These are phyloP conservation scores for Leucaena leucocephala DNA, from an alignment of 306 rosid species.

Conservation along the genomic window DNA sequence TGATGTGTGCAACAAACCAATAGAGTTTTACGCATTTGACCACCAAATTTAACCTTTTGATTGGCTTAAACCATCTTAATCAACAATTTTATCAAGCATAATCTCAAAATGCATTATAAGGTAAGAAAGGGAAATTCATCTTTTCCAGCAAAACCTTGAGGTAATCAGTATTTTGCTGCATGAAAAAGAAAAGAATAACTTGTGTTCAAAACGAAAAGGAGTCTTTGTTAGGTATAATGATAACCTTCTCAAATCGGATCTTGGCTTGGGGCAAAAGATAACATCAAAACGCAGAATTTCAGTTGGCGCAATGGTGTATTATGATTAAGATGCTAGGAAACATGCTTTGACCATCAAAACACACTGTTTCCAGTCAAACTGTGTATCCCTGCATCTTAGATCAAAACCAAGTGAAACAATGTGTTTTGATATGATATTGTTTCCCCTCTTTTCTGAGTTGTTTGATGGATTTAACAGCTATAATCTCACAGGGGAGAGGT, in stretches of 20 bases:
- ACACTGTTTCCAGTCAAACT: neutral
- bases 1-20: neutral
- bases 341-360: neutral
- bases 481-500: neutral
- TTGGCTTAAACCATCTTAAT: neutral
- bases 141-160: neutral
- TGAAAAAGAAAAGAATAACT: neutral
- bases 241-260: neutral
- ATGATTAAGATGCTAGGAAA: neutral
- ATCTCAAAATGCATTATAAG: neutral
- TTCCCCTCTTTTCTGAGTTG: too few relatives aligned
- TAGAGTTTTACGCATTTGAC: neutral
- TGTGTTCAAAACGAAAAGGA: neutral
- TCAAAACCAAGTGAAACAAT: too few relatives aligned
- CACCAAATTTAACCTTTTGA: neutral
- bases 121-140: neutral
- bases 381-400: neutral
- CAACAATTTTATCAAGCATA: neutral
- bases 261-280: neutral
- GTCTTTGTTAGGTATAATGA: neutral
- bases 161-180: neutral
- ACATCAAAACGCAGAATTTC: neutral
- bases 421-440: too few relatives aligned
- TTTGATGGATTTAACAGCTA: too few relatives aligned
- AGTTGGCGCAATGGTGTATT: neutral